Evolutionary conservation across 352 stramenopile species (phyloP).

Genomic region (Thraustochytrium aureum): DNA sequence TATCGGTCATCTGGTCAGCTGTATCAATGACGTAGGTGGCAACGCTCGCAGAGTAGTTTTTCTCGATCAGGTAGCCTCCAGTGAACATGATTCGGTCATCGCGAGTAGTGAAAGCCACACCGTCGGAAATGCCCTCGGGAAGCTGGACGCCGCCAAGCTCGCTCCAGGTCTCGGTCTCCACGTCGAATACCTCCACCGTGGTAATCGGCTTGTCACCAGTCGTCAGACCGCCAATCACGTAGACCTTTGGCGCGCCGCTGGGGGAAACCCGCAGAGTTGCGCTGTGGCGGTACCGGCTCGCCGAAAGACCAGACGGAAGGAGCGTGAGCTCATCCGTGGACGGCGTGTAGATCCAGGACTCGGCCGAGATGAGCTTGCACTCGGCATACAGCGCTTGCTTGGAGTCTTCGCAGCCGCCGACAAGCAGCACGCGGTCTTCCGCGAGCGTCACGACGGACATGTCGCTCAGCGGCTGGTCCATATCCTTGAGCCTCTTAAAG

Average conservation of each 20-base stretch:
- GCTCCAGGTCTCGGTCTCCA: conserved; percentile 6
- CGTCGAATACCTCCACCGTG: conserved; percentile 25
- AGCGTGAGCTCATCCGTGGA: not conserved
- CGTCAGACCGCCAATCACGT: not conserved
- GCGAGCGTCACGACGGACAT: not conserved
- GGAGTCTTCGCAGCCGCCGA: not conserved
- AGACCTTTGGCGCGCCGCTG: too few species aligned
- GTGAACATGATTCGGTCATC: not conserved
- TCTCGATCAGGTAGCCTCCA: conserved; percentile 5
- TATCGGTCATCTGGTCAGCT: not conserved
- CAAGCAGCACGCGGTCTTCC: not conserved
- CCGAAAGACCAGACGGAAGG: not conserved
- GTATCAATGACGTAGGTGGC: not conserved
- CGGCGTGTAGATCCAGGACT: not conserved
- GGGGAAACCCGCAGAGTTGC: not conserved
- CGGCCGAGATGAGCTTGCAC: not conserved
- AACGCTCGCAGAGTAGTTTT: not conserved
- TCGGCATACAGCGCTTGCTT: not conserved
- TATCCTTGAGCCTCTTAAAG: not conserved
- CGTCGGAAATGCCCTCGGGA: not conserved
- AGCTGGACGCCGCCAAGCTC: not conserved
- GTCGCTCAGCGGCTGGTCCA: not conserved
- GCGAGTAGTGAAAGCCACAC: not conserved
- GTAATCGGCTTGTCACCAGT: not conserved
- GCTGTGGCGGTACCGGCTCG: not conserved